Evolutionary conservation across 2,329 filamentous ascomycete species (phyloP).

Genomic region (Teratosphaeria gauchensis): DNA sequence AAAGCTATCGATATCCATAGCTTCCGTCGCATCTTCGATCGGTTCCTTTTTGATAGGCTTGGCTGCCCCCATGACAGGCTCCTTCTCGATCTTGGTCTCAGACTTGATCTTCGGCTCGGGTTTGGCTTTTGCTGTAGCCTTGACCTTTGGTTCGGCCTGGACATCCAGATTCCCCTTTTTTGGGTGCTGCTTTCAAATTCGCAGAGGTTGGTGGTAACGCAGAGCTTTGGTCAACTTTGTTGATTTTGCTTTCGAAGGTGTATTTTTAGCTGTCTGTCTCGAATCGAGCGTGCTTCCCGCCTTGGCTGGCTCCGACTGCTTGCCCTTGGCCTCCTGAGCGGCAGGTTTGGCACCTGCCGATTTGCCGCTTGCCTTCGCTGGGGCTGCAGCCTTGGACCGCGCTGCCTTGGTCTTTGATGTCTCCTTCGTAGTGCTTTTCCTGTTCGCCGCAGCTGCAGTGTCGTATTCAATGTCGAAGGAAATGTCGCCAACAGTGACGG

Average conservation of each 20-base stretch:
- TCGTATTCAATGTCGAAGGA: slow-evolving; percentile 18
- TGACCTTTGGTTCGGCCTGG: slow-evolving; percentile 1
- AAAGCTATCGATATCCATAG: slow-evolving; percentile 11
- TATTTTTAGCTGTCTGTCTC: slow-evolving; percentile 8
- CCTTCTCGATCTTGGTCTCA: slow-evolving; percentile 4
- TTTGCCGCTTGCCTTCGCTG: not conserved
- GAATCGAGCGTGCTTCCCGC: not conserved
- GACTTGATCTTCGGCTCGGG: not conserved
- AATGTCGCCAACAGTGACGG: slow-evolving; percentile 16
- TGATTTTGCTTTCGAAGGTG: slow-evolving; percentile 6
- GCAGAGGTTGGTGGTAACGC: not conserved
- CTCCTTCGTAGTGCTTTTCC: slow-evolving; percentile 7
- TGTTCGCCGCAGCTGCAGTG: slow-evolving; percentile 1
- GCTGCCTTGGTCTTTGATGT: slow-evolving; percentile 1
- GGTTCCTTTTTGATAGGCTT: not conserved
- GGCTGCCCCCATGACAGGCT: slow-evolving; percentile 2
- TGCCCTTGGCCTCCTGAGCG: not conserved
- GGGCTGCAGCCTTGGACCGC: slow-evolving; percentile 1
- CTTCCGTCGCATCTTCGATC: slow-evolving; percentile 6
- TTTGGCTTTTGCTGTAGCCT: slow-evolving; percentile 6
- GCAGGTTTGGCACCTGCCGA: not conserved
- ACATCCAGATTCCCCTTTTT: slow-evolving; percentile 8
- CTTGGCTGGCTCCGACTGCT: not conserved
- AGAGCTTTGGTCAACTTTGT: not conserved
- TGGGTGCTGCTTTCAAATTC: slow-evolving; percentile 9